Evolutionary conservation across 1,284 basidiomycete genomes (phyloP).

Genomic region (Sporisorium scitamineum): DNA sequence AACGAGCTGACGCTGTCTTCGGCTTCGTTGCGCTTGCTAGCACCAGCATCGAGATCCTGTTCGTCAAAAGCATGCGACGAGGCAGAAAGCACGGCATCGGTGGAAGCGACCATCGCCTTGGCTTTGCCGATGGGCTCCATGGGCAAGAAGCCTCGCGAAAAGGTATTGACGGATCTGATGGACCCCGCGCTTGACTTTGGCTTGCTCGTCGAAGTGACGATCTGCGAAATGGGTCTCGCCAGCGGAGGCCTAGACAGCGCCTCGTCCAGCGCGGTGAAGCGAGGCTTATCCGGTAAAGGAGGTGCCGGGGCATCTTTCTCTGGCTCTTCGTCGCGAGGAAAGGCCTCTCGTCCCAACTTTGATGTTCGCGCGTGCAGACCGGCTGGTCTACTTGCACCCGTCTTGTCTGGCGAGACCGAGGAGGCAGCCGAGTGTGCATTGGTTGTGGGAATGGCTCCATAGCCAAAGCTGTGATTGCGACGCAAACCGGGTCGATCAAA

Average conservation of each 20-base stretch:
- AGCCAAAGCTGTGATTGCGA: conserved; percentile 43
- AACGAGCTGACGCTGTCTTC: conserved; percentile 34
- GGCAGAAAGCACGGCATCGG: conserved; percentile 45
- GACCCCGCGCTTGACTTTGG: conserved; percentile 49
- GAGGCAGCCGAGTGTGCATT: conserved; percentile 39
- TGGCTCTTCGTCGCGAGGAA: conserved; percentile 24
- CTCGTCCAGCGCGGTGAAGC: conserved; percentile 27
- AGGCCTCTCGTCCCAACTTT: conserved; percentile 29
- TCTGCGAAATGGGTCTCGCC: conserved; percentile 39
- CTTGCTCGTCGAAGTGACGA: conserved; percentile 24
- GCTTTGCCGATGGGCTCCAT: conserved; percentile 62
- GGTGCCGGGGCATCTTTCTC: conserved; percentile 14
- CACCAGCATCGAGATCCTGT: background rate
- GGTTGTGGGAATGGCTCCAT: conserved; percentile 15
- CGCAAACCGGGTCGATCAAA: conserved; percentile 41
- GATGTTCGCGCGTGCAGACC: conserved; percentile 19
- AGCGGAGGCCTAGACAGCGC: conserved; percentile 11
- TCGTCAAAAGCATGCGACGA: conserved; percentile 41
- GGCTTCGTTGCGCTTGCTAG: conserved; percentile 12
- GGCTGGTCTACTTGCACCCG: conserved; percentile 1
- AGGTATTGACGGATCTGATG: conserved; percentile 53
- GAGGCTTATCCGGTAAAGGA: conserved; percentile 23
- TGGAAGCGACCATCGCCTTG: conserved; percentile 54
- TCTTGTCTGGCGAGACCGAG: conserved; percentile 42
- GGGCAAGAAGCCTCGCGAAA: conserved; percentile 47